Percentiles rank a stretch among this genome's conserved stretches.
phyloP scores from a whole-genome alignment of 495 filamentous ascomycete species.

The Penicillium pulvis region DNA sequence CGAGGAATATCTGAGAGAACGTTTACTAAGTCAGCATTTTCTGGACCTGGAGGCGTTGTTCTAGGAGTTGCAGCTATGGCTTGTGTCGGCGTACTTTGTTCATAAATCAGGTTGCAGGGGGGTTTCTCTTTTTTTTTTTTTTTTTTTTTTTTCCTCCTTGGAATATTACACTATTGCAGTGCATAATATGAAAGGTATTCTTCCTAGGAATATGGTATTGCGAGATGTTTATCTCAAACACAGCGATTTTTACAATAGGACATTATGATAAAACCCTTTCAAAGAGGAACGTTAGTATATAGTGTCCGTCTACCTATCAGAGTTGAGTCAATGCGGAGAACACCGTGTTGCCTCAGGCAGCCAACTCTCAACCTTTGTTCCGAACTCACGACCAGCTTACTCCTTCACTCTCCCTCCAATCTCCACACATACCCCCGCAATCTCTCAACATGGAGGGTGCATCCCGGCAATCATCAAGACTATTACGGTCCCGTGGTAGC shows the following conservation, averaged over 20 bases:
- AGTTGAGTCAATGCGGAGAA: conserved; percentile 7
- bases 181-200: background rate
- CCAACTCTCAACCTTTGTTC: background rate
- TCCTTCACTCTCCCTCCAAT: conserved; percentile 16
- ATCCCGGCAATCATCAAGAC: conserved; percentile 40
- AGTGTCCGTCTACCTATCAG: background rate
- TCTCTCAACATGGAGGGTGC: conserved; percentile 43
- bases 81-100: background rate
- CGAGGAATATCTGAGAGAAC: background rate
- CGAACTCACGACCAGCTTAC: conserved; percentile 16
- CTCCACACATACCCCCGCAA: background rate
- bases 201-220: background rate
- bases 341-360: conserved; percentile 31
- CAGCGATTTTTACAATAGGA: background rate
- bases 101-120: background rate
- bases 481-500: conserved; percentile 34
- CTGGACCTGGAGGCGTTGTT: background rate
- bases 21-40: background rate
- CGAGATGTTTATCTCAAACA: background rate
- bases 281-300: background rate
- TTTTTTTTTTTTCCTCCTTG: background rate
- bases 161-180: background rate
- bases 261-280: background rate
- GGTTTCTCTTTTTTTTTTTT: background rate
- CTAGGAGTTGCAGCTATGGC: background rate